Conservation (phyloP, 1,284 basidiomycete genomes). For the Tylopilus sp. region DNA sequence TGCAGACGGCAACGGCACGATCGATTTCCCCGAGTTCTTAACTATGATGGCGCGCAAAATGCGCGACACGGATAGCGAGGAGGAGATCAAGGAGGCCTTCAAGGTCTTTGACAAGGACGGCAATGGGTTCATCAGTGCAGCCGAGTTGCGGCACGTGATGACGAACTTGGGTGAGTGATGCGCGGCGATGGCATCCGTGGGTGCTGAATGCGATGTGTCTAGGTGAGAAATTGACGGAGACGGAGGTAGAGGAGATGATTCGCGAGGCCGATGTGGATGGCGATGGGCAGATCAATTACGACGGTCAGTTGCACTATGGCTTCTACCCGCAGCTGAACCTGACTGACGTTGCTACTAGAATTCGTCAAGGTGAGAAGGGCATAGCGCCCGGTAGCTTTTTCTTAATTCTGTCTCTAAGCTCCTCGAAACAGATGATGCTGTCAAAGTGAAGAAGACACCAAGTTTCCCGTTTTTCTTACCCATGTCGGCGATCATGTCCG, state of each 20-base stretch:
- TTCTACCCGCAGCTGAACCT: neutral
- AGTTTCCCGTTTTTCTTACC: slow-evolving; percentile 14
- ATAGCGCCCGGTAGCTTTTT: neutral
- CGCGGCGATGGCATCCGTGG: neutral
- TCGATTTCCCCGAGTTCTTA: slow-evolving; percentile 96
- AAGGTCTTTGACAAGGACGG: slow-evolving; percentile 88
- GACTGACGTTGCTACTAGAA: slow-evolving; percentile 52
- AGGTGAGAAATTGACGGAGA: slow-evolving; percentile 94
- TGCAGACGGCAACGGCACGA: slow-evolving; percentile 85
- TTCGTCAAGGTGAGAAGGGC: slow-evolving; percentile 70
- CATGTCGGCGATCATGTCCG: slow-evolving; percentile 22
- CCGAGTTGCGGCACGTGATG: slow-evolving; percentile 93
- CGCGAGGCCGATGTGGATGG: slow-evolving; percentile 97
- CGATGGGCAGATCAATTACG: slow-evolving; percentile 91
- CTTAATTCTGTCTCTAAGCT: slow-evolving; percentile 20
- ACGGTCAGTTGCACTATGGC: slow-evolving; percentile 59
- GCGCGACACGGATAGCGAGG: slow-evolving; percentile 90
- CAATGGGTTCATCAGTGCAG: slow-evolving; percentile 84
- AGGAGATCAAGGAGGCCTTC: slow-evolving; percentile 86
- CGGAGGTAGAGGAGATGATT: slow-evolving; percentile 98
- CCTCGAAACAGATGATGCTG: slow-evolving; percentile 63
- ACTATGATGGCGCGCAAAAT: slow-evolving; percentile 98
- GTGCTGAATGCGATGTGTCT: slow-evolving; percentile 29
- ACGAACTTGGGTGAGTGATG: slow-evolving; percentile 80
- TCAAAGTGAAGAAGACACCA: slow-evolving; percentile 54